phyloP scores from a whole-genome alignment of 805 yeast species.

The Myxozyma geophila region DNA sequence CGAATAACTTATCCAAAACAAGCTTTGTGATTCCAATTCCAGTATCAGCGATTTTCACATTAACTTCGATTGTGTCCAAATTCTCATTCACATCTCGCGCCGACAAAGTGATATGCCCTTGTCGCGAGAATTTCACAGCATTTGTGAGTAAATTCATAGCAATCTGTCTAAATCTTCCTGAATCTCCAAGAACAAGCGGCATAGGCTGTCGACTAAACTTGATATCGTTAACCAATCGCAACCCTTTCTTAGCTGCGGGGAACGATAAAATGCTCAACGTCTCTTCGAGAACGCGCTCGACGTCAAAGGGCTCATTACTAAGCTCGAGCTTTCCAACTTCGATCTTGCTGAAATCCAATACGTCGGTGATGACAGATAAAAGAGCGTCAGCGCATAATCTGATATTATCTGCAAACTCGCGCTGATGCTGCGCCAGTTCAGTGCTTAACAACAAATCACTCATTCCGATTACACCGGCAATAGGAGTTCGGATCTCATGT shows the following conservation, averaged over 20 bases:
- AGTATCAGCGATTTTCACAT: slow-evolving; percentile 53
- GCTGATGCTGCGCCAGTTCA: slow-evolving; percentile 50
- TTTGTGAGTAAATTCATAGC: slow-evolving; percentile 58
- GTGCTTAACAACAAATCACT: slow-evolving; percentile 57
- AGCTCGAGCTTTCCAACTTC: slow-evolving; percentile 59
- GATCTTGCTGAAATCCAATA: slow-evolving; percentile 58
- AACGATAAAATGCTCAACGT: slow-evolving; percentile 52
- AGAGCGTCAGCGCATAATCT: slow-evolving; percentile 57
- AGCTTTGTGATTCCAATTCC: slow-evolving; percentile 58
- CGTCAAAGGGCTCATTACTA: slow-evolving; percentile 51
- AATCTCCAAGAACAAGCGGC: slow-evolving; percentile 52
- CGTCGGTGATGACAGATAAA: slow-evolving; percentile 58
- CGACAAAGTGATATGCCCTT: slow-evolving; percentile 51
- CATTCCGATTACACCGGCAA: slow-evolving; percentile 56
- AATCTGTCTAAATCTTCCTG: slow-evolving; percentile 56
- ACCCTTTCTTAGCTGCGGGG: slow-evolving; percentile 52
- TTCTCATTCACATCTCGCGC: slow-evolving; percentile 45
- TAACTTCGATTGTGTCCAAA: slow-evolving; percentile 44
- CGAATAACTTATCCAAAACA: slow-evolving; percentile 53
- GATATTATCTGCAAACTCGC: slow-evolving; percentile 59
- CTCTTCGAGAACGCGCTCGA: slow-evolving; percentile 55
- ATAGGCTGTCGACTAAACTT: slow-evolving; percentile 45
- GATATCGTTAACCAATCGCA: slow-evolving; percentile 54
- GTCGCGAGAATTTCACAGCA: slow-evolving; percentile 56
- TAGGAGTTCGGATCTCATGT: slow-evolving; percentile 62